Conservation (phyloP, 306 rosid species). For the Fragaria vesca region DNA sequence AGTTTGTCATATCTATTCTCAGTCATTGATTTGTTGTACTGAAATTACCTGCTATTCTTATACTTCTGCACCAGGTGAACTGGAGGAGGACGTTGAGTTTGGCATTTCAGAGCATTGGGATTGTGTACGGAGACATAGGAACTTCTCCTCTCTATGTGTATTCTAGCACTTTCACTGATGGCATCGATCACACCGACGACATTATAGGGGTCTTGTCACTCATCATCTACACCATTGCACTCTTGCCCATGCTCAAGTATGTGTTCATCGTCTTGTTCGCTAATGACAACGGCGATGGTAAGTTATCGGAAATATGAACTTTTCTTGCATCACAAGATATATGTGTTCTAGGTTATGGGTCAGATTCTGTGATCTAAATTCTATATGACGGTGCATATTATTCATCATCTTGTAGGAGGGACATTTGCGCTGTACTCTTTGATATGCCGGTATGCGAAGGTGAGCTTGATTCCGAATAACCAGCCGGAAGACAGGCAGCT, state of each 20-base stretch:
- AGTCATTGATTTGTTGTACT: neutral
- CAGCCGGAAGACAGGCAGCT: conserved; percentile 71
- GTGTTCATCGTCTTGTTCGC: conserved; percentile 76
- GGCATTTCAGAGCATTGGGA: conserved; percentile 82
- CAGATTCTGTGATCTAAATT: neutral
- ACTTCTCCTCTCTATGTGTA: conserved; percentile 85
- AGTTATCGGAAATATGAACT: neutral
- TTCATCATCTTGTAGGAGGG: conserved; percentile 45
- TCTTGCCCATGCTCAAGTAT: conserved; percentile 66
- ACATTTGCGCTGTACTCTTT: conserved; percentile 73
- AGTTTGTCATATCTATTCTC: neutral
- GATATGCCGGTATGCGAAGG: conserved; percentile 49
- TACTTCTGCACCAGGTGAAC: conserved; percentile 19
- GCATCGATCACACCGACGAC: conserved; percentile 42
- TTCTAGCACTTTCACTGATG: conserved; percentile 38
- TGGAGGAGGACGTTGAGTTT: conserved; percentile 53
- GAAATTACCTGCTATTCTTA: neutral
- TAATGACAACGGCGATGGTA: conserved; percentile 79
- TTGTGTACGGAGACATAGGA: conserved; percentile 87
- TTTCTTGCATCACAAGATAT: neutral
- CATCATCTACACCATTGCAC: conserved; percentile 65
- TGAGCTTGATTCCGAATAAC: conserved; percentile 61
- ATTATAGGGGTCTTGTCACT: conserved; percentile 62
- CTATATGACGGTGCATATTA: neutral
- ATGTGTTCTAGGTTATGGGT: neutral